phyloP scores from a whole-genome alignment of 2,329 filamentous ascomycete species.

The Alternaria incomplexa region DNA sequence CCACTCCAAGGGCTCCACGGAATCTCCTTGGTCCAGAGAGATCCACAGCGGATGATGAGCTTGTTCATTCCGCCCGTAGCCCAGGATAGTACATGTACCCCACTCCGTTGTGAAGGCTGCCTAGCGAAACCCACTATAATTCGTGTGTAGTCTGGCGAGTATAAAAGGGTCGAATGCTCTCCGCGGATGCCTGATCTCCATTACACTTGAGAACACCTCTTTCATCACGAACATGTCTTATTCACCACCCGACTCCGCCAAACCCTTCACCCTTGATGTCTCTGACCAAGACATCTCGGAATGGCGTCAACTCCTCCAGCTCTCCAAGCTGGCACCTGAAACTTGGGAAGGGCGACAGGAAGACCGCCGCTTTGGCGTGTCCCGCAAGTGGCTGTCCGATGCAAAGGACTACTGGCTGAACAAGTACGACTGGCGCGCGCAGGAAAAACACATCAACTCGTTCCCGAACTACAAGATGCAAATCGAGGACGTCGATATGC shows the following conservation, averaged over 20 bases:
- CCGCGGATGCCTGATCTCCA: not conserved
- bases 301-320: constrained; percentile 45
- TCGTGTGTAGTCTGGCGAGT: not conserved
- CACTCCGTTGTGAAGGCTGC: not conserved
- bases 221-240: constrained; percentile 35
- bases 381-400: constrained; percentile 42
- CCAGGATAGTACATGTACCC: not conserved
- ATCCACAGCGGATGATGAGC: not conserved
- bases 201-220: not conserved
- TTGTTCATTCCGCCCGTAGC: not conserved
- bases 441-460: constrained; percentile 56
- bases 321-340: constrained; percentile 41
- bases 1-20: not conserved
- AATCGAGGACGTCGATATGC: constrained; percentile 55
- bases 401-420: constrained; percentile 49
- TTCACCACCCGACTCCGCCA: constrained; percentile 37
- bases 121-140: not conserved
- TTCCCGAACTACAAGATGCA: constrained; percentile 59
- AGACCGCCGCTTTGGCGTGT: constrained; percentile 37
- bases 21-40: not conserved
- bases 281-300: constrained; percentile 43
- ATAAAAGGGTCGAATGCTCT: not conserved
- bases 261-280: constrained; percentile 42
- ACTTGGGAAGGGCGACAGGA: constrained; percentile 39
- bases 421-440: constrained; percentile 46